These are phyloP conservation scores for Podospora comata DNA, from an alignment of 495 filamentous ascomycete species.

Conservation along the genomic window DNA sequence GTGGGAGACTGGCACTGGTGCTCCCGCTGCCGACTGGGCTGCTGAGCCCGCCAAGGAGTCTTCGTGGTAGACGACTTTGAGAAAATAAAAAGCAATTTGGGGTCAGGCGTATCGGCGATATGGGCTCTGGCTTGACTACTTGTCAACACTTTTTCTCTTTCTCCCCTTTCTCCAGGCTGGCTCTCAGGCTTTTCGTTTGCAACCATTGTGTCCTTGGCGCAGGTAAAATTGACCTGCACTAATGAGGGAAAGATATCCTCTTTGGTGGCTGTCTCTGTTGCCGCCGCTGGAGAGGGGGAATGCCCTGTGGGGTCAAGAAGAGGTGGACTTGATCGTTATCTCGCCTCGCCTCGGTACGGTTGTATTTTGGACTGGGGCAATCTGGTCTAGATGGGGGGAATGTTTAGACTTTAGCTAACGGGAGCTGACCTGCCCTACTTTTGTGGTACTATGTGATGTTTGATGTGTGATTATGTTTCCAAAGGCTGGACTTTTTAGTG, in stretches of 20 bases:
- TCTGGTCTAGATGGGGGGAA: constrained; percentile 6
- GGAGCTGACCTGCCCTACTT: constrained; percentile 14
- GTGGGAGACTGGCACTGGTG: constrained; percentile 63
- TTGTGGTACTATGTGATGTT: constrained; percentile 2
- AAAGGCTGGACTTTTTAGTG: too few relatives aligned
- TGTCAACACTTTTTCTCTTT: constrained; percentile 21
- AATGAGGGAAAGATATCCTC: constrained; percentile 94
- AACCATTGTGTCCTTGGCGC: constrained; percentile 24
- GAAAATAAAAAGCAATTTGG: constrained; percentile 25
- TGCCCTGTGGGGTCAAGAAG: constrained; percentile 75
- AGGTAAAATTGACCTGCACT: constrained; percentile 64
- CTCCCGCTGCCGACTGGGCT: constrained; percentile 59
- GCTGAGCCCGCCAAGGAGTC: constrained; percentile 56
- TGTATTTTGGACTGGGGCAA: constrained; percentile 12
- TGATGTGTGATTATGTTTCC: not conserved
- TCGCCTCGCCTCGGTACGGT: constrained; percentile 36
- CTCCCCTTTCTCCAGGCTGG: constrained; percentile 9
- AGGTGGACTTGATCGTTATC: constrained; percentile 56
- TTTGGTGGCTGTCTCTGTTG: constrained; percentile 43
- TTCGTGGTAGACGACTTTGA: constrained; percentile 57
- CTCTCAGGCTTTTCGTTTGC: constrained; percentile 12
- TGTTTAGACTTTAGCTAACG: constrained; percentile 17
- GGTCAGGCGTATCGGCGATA: constrained; percentile 32
- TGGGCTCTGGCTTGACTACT: constrained; percentile 25
- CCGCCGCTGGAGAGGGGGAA: constrained; percentile 67